These are phyloP conservation scores for Sclerotinia subarctica DNA, from an alignment of 2,329 filamentous ascomycete genomes.

Conservation along the genomic window DNA sequence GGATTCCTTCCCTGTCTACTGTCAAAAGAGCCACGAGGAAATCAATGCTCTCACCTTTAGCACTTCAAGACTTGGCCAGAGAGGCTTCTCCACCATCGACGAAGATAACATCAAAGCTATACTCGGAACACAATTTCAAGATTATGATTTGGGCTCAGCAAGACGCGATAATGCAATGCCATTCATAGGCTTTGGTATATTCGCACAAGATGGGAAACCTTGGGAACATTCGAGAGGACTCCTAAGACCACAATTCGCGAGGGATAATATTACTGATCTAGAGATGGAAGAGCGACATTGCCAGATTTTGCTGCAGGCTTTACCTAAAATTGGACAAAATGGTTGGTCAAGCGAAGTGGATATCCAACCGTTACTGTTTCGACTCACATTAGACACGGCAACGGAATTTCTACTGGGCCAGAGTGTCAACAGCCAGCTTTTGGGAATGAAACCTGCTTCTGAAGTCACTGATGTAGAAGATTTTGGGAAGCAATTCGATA, in stretches of 20 bases:
- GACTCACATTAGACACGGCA: slow-evolving; percentile 54
- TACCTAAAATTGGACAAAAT: slow-evolving; percentile 55
- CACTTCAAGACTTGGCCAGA: slow-evolving; percentile 28
- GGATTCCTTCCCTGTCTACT: slow-evolving; percentile 31
- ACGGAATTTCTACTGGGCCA: slow-evolving; percentile 54
- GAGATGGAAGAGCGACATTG: slow-evolving; percentile 69
- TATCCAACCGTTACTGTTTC: slow-evolving; percentile 60
- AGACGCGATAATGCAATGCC: slow-evolving; percentile 51
- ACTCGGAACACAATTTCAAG: slow-evolving; percentile 50
- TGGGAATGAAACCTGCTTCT: neutral
- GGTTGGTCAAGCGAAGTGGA: slow-evolving; percentile 47
- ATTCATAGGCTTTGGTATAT: slow-evolving; percentile 37
- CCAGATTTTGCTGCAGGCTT: slow-evolving; percentile 54
- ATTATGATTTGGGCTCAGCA: slow-evolving; percentile 52
- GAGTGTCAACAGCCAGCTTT: slow-evolving; percentile 44
- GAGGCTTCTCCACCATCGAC: slow-evolving; percentile 32
- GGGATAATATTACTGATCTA: slow-evolving; percentile 62
- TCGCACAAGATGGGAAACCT: slow-evolving; percentile 35
- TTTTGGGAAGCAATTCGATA: slow-evolving; percentile 45
- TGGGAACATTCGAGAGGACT: slow-evolving; percentile 42
- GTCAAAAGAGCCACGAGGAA: slow-evolving; percentile 39
- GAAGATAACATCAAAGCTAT: slow-evolving; percentile 53
- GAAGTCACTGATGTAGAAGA: slow-evolving; percentile 5
- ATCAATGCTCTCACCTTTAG: slow-evolving; percentile 35
- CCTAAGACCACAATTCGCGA: slow-evolving; percentile 53